These are phyloP conservation scores for Caryopteris hybrid DNA, from an alignment of 305 asterid species.

Conservation along the genomic window DNA sequence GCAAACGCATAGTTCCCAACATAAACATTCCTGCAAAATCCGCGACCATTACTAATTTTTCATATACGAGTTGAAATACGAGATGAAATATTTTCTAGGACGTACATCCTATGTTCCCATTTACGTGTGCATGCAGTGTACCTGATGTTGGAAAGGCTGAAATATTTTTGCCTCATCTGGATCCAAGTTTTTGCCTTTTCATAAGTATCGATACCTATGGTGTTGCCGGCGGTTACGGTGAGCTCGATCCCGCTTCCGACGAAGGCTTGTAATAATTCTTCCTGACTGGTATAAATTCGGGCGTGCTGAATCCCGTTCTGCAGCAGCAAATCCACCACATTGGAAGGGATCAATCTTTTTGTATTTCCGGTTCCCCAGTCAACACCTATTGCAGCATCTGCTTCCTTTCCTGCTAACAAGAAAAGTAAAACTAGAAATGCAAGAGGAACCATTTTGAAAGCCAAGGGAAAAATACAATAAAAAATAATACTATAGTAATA, in stretches of 20 bases:
- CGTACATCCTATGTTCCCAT: no score
- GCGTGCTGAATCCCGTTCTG: constrained; percentile 25
- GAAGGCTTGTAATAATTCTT: constrained; percentile 18
- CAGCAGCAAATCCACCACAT: constrained; percentile 36
- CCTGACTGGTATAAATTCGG: constrained; percentile 12
- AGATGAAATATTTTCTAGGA: no score
- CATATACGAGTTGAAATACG: no score
- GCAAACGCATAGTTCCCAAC: neutral
- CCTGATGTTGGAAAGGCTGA: neutral
- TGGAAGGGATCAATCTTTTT: constrained; percentile 34
- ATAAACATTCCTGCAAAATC: neutral
- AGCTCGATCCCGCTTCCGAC: constrained; percentile 19
- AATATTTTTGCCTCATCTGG: neutral
- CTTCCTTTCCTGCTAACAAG: neutral
- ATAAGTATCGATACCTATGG: fast-evolving
- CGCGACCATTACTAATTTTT: no score
- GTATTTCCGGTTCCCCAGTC: constrained; percentile 35
- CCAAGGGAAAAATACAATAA: neutral
- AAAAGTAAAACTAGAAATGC: neutral
- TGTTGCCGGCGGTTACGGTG: neutral
- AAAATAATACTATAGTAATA: neutral
- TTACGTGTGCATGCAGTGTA: neutral
- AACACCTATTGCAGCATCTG: constrained; percentile 27
- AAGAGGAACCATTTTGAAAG: neutral
- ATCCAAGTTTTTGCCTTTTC: neutral